Percentiles rank a stretch among this genome's conserved stretches.
Conservation (phyloP, 192 early-diverging fungal genomes). For the Podila horticola region DNA sequence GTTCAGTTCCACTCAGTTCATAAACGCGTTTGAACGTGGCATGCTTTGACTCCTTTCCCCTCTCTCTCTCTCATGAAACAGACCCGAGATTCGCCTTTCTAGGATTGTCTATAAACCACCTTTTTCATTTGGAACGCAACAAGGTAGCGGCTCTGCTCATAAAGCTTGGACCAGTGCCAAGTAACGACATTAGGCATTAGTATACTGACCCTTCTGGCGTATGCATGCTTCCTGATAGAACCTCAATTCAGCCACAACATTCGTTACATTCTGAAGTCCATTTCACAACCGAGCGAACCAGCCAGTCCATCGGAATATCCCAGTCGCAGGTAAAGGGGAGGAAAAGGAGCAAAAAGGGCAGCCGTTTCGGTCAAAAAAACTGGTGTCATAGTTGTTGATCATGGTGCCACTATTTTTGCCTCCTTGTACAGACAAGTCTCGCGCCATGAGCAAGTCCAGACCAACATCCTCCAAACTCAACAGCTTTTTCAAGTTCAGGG, state of each 20-base stretch:
- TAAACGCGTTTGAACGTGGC: not conserved
- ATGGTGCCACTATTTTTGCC: not conserved
- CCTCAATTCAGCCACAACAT: too few species aligned
- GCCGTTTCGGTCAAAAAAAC: not conserved
- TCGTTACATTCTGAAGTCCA: too few species aligned
- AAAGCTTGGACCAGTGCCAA: too few species aligned
- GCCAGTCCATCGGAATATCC: too few species aligned
- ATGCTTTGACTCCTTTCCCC: not conserved
- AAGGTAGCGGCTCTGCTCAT: too few species aligned
- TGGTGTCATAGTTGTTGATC: not conserved
- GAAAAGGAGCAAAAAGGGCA: too few species aligned
- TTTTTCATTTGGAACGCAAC: too few species aligned
- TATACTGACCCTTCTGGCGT: too few species aligned
- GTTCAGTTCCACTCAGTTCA: not conserved
- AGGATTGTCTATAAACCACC: not conserved
- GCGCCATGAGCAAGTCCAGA: constrained; percentile 22
- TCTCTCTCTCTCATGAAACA: not conserved
- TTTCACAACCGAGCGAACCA: too few species aligned
- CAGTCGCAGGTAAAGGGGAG: too few species aligned
- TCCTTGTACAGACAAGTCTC: not conserved
- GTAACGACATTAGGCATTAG: too few species aligned
- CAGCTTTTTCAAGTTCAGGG: constrained; percentile 44
- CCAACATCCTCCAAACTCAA: constrained; percentile 41
- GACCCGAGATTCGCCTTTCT: not conserved
- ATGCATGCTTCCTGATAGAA: too few species aligned